These are phyloP conservation scores for Talaromyces sp. DNA, from an alignment of 2,329 filamentous ascomycete genomes.

Conservation along the genomic window DNA sequence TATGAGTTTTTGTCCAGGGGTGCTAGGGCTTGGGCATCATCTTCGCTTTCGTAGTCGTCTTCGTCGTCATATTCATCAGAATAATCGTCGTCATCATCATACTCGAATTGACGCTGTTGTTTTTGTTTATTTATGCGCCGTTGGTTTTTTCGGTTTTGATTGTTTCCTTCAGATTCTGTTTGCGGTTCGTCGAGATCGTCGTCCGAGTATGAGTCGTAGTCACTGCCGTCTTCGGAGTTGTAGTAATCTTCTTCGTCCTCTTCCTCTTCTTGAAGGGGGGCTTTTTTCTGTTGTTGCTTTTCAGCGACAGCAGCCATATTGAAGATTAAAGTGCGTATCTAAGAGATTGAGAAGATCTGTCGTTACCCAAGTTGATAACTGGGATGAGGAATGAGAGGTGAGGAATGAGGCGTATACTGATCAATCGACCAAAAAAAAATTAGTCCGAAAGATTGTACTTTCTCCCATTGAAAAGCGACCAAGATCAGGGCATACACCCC, in stretches of 20 bases:
- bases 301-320: constrained; percentile 7
- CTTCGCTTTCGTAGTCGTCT: constrained; percentile 6
- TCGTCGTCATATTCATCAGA: not conserved
- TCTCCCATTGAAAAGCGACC: not conserved
- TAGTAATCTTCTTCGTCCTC: constrained; percentile 3
- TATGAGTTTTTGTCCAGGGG: not conserved
- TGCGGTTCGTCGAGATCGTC: constrained; percentile 9
- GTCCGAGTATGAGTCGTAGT: constrained; percentile 11
- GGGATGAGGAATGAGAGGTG: not conserved
- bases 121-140: constrained; percentile 3
- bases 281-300: constrained; percentile 1
- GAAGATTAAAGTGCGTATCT: not conserved
- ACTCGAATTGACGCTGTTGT: not conserved
- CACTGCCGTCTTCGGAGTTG: constrained; percentile 8
- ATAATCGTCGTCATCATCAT: not conserved
- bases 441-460: not conserved
- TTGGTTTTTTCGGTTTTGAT: not conserved
- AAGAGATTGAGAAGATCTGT: not conserved
- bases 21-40: not conserved
- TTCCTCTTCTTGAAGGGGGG: constrained; percentile 1
- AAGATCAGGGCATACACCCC: too few relatives aligned
- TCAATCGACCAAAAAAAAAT: too few relatives aligned
- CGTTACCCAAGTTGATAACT: not conserved
- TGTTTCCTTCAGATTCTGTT: constrained; percentile 8
- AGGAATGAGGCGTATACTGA: not conserved